Conservation (phyloP, 2,329 filamentous ascomycete species). For the Hirsutella rhossiliensis region DNA sequence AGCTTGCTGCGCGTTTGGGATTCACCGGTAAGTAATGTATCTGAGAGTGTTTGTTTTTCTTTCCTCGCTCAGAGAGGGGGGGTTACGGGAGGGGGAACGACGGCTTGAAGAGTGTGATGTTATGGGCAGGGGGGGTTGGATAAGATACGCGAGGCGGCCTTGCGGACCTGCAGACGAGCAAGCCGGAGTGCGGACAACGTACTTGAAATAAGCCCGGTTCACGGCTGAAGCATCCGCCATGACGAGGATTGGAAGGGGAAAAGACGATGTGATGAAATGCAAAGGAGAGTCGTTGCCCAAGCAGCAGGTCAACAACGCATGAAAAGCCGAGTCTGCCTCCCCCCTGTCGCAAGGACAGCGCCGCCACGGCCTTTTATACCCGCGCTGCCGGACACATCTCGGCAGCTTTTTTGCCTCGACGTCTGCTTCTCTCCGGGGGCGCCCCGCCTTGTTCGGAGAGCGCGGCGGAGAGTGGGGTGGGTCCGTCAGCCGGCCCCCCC, state of each 20-base stretch:
- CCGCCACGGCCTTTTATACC: not conserved
- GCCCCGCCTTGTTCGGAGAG: not conserved
- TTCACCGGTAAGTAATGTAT: too few relatives aligned
- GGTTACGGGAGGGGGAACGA: too few relatives aligned
- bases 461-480: not conserved
- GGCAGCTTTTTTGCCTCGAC: not conserved
- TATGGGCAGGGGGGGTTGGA: too few relatives aligned
- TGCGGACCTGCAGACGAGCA: too few relatives aligned
- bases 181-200: conserved; percentile 7
- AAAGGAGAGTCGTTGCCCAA: too few relatives aligned
- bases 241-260: conserved; percentile 1
- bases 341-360: too few relatives aligned
- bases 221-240: conserved; percentile 20
- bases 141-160: too few relatives aligned
- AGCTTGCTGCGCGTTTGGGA: conserved; percentile 12
- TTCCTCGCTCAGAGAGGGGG: too few relatives aligned
- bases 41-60: too few relatives aligned
- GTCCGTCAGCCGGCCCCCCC: not conserved
- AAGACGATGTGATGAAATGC: not conserved
- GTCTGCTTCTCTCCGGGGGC: not conserved
- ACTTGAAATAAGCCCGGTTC: conserved; percentile 33
- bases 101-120: too few relatives aligned
- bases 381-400: not conserved
- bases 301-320: too few relatives aligned
- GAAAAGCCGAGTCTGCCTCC: too few relatives aligned